phyloP scores from a whole-genome alignment of 2,329 filamentous ascomycete genomes.

The Alternaria ethzedia region DNA sequence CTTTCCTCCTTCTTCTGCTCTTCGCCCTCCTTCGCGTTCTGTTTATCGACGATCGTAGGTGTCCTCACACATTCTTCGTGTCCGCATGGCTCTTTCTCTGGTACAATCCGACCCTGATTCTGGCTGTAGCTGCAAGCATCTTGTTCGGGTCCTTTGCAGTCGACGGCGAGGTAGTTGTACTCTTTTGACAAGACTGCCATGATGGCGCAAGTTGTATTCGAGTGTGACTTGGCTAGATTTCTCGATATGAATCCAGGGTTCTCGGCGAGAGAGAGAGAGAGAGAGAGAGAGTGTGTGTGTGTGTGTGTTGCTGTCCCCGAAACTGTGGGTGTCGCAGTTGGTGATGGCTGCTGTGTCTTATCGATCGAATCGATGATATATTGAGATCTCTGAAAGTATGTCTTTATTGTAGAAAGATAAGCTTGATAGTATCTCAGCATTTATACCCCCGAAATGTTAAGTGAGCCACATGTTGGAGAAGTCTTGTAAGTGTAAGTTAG shows the following conservation, averaged over 20 bases:
- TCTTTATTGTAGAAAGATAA: not conserved
- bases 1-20: not conserved
- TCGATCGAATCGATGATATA: not conserved
- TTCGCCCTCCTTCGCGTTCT: not conserved
- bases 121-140: not conserved
- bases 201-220: not conserved
- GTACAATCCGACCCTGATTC: not conserved
- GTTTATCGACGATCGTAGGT: not conserved
- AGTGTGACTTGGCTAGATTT: not conserved
- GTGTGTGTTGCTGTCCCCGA: not conserved
- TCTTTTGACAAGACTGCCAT: not conserved
- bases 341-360: not conserved
- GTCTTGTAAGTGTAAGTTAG: not conserved
- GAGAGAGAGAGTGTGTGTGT: too few species aligned
- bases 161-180: fast-evolving
- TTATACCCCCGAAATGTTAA: not conserved
- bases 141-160: not conserved
- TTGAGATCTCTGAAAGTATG: not conserved
- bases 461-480: not conserved
- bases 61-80: not conserved
- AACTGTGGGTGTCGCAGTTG: not conserved
- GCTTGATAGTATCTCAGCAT: not conserved
- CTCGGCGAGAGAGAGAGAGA: not conserved
- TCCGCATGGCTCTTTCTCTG: not conserved
- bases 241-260: not conserved